Evolutionary conservation across 768 basidiomycete species (phyloP).

Genomic region (Lactarius psammicola): DNA sequence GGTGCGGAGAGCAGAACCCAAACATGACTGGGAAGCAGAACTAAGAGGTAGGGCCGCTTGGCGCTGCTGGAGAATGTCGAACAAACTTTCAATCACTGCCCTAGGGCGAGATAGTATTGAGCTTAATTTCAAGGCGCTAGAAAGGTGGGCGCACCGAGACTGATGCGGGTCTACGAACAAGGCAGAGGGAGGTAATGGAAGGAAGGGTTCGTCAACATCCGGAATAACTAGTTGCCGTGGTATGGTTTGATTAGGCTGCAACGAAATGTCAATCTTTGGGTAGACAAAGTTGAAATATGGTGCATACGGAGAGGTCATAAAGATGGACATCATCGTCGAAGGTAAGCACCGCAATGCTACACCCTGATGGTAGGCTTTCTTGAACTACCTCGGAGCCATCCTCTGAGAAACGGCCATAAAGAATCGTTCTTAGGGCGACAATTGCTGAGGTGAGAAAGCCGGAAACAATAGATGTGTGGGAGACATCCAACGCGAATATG

Average conservation of each 20-base stretch:
- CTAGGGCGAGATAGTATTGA: constrained; percentile 39
- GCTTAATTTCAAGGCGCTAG: background rate
- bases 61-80: constrained; percentile 62
- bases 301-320: constrained; percentile 80
- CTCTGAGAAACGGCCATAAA: constrained; percentile 57
- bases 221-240: constrained; percentile 70
- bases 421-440: constrained; percentile 52
- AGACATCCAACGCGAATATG: constrained; percentile 89
- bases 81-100: constrained; percentile 59
- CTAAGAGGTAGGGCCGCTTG: constrained; percentile 45
- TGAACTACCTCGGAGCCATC: constrained; percentile 41
- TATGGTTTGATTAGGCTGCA: constrained; percentile 22
- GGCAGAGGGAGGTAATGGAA: constrained; percentile 61
- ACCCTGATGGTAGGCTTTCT: constrained; percentile 52
- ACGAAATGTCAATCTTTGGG: constrained; percentile 31
- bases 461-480: constrained; percentile 58
- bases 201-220: constrained; percentile 91
- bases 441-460: constrained; percentile 73
- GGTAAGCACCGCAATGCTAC: constrained; percentile 74
- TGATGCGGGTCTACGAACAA: constrained; percentile 75
- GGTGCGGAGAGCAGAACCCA: constrained; percentile 76
- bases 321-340: constrained; percentile 83
- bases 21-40: constrained; percentile 52
- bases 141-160: constrained; percentile 49
- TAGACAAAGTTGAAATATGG: constrained; percentile 11